Percentiles rank a stretch among this genome's conserved stretches.
Conservation (phyloP, 1,284 basidiomycete genomes). For the Ustilago vetiveriae region DNA sequence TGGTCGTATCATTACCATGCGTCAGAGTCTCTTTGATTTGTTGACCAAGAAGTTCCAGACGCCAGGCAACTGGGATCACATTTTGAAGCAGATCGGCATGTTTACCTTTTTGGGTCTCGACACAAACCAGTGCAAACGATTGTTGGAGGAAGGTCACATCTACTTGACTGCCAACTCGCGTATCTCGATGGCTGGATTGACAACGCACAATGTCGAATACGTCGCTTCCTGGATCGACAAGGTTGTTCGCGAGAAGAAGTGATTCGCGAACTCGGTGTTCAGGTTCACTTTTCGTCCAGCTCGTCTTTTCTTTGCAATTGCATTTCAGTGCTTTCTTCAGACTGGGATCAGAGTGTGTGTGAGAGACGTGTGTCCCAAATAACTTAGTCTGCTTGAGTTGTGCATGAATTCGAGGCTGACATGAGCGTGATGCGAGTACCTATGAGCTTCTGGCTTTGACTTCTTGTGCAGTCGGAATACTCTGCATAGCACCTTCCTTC, state of each 20-base stretch:
- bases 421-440: no score
- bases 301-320: not conserved
- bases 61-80: constrained; percentile 83
- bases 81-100: constrained; percentile 66
- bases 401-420: no score
- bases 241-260: constrained; percentile 58
- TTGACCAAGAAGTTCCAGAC: constrained; percentile 86
- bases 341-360: not conserved
- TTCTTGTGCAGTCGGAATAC: constrained; percentile 51
- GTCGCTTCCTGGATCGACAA: constrained; percentile 65
- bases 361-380: no score
- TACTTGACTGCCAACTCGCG: constrained; percentile 87
- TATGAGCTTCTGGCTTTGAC: constrained; percentile 36
- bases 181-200: constrained; percentile 91
- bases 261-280: no score
- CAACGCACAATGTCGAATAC: constrained; percentile 74
- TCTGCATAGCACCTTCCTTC: constrained; percentile 63
- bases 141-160: constrained; percentile 82
- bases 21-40: constrained; percentile 79
- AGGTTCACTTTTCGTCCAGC: no score
- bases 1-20: constrained; percentile 87
- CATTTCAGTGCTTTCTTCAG: not conserved
- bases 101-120: constrained; percentile 64
- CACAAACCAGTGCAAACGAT: constrained; percentile 74
- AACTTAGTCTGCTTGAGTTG: no score